Evolutionary conservation across 2,329 filamentous ascomycete genomes (phyloP).

Genomic region (Ustulina deusta): DNA sequence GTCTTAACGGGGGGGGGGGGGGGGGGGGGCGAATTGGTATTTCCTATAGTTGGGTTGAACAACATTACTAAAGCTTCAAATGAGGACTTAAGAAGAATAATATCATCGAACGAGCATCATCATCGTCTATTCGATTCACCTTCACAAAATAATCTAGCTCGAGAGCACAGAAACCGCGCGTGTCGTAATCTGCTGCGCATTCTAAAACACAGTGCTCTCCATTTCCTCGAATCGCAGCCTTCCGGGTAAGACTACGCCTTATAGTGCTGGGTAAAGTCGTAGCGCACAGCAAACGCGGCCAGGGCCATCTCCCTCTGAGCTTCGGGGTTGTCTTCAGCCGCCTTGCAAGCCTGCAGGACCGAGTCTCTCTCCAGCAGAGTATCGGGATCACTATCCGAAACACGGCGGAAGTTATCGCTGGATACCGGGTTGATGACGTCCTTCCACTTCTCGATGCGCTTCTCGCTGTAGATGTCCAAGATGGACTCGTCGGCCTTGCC

Average conservation of each 20-base stretch:
- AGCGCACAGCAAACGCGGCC: conserved; percentile 54
- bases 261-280: conserved; percentile 61
- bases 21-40: no score
- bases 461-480: conserved; percentile 60
- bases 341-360: conserved; percentile 55
- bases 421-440: conserved; percentile 59
- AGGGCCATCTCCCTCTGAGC: conserved; percentile 53
- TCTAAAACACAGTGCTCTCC: neutral
- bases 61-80: neutral
- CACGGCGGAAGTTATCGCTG: conserved; percentile 58
- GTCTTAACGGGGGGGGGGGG: neutral
- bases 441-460: conserved; percentile 60
- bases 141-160: neutral
- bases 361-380: conserved; percentile 55
- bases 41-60: neutral
- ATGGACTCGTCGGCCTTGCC: conserved; percentile 58
- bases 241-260: conserved; percentile 29
- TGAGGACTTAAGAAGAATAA: neutral
- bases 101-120: neutral
- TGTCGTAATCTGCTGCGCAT: neutral
- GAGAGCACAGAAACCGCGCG: neutral
- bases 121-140: neutral
- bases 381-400: conserved; percentile 56
- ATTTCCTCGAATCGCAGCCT: neutral
- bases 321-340: conserved; percentile 52